Evolutionary conservation across 2,329 filamentous ascomycete species (phyloP), one percentile per base, ranked within the genome.

Genomic region (Xylaria sp.): DNA sequence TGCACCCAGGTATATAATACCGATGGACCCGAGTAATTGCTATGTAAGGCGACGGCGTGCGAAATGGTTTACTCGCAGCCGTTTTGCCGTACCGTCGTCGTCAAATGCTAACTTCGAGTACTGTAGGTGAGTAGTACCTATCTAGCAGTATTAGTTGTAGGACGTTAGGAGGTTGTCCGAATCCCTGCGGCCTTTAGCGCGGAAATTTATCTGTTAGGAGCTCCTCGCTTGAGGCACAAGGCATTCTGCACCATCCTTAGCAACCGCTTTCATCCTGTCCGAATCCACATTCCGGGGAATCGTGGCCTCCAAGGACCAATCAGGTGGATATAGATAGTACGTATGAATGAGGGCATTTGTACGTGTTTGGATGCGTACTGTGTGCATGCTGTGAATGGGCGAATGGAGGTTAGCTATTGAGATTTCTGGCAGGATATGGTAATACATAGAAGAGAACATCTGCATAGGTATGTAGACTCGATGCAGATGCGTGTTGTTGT

Each of bases 231-330:
- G 23, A 49, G 19, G 42, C 37, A 51, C 43, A 63, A 49, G 35
- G 50, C 51, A 40, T 56, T 64, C 58, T 46, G 45, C 14, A 37
- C 35, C 5, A 9, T 37, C 5, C 37, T 31, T 28, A 51, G 23
- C 46, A 67, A 49, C 67, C 63, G 67, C 67, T 69, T 71, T 66
- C 67, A 67, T 66, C 57, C 52, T 28, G 40, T 61, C 43, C 49
- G 40, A 62, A 68, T 64, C 66, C 66, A 67, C 62, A 65, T 67
- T 65, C 56, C 61, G 49, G 51, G 42, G 40, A 46, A 45, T 52
- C 61, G 23, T 65, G 56, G 31, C 31, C 17, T n/a, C 33, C 14
- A 37, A 42, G n/a, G 33, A 15, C 57, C 37, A 56, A 60, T 57
- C 31, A 58, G 19, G 9, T 17, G 1, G 45, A 47, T 47, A 9